Evolutionary conservation across 345 rosid genomes (phyloP).

Genomic region (Melaleuca quinquenervia): DNA sequence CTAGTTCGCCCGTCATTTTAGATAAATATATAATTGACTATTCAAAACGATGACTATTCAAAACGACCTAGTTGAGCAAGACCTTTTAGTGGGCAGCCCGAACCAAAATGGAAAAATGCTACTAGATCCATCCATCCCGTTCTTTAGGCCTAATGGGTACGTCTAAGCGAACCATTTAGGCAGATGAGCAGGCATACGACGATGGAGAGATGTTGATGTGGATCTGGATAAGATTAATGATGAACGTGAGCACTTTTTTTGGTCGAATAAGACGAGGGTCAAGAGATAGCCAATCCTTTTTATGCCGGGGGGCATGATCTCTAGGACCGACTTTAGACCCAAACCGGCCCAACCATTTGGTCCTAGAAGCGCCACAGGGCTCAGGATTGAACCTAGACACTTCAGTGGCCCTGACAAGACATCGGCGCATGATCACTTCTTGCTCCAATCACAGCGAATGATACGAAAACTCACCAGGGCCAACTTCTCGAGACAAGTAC

Average conservation of each 20-base stretch:
- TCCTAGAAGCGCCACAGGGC: neutral
- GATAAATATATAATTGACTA: neutral
- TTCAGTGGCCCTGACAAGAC: neutral
- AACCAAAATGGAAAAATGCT: neutral
- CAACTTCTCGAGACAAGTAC: neutral
- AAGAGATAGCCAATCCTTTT: neutral
- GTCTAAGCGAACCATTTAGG: neutral
- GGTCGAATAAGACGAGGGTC: neutral
- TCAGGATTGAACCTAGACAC: too few relatives aligned
- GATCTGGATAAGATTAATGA: neutral
- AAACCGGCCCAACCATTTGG: neutral
- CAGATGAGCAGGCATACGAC: neutral
- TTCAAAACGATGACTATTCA: rapidly evolving
- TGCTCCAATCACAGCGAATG: neutral
- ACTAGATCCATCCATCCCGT: neutral
- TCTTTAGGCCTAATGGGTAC: neutral
- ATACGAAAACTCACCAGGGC: neutral
- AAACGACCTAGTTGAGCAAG: rapidly evolving
- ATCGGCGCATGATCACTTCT: neutral
- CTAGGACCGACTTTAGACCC: neutral
- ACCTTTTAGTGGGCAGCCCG: neutral
- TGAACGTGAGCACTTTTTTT: neutral
- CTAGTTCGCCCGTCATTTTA: neutral
- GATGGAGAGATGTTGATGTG: neutral
- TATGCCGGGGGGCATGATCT: neutral